Base-by-base conservation (phyloP, 805 yeast genomes). In the Lipomyces japonicus region DNA sequence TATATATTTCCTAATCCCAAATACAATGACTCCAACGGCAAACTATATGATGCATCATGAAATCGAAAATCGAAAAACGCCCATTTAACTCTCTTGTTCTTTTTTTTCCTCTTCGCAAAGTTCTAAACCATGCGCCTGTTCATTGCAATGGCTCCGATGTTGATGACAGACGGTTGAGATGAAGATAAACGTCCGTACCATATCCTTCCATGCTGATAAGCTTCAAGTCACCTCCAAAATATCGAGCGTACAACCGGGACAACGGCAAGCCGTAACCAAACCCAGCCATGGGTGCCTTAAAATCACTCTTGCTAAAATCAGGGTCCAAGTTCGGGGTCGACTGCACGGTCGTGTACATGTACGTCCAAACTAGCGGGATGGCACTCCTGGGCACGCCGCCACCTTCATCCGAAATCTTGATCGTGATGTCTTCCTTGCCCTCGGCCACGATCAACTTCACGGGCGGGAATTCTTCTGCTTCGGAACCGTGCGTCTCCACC, bases 221-320 rank as follows among this genome's bases (percentile, higher is more conserved):
- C 63, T 84, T 84, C 66, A 88, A 75, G 62, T 89, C 96, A 2
- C 60, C 55, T 4, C 95, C 95, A 64, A 89, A 88, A 65, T 88
- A 88, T 56, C 90, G 81, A 1, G 96, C 90, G 60, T 89, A 89
- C 34, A 88, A 73, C 51, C 96, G 70, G 42, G 93, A 83, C 47
- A 89, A 81, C 1, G 96, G 95, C 60, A 88, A 73, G 0, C 96
- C 96, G 63, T 88, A 90, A 25, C 96, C 96, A 59, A 85, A 84
- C 0, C 96, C 96, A 44, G 95, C 95, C 86, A 88, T 84, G 51
- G 96, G 96, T 0, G 95, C 95, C 64, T 79, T 78, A 69, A 85
- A 83, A 51, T 82, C 84, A 21, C 80, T 72, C 60, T 79, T 80
- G 56, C 75, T 73, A 35, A 71, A 66, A 36, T 80, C 84, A 1